Base-by-base conservation (phyloP, 2,329 filamentous ascomycete species). In the Parastagonospora nodorum region DNA sequence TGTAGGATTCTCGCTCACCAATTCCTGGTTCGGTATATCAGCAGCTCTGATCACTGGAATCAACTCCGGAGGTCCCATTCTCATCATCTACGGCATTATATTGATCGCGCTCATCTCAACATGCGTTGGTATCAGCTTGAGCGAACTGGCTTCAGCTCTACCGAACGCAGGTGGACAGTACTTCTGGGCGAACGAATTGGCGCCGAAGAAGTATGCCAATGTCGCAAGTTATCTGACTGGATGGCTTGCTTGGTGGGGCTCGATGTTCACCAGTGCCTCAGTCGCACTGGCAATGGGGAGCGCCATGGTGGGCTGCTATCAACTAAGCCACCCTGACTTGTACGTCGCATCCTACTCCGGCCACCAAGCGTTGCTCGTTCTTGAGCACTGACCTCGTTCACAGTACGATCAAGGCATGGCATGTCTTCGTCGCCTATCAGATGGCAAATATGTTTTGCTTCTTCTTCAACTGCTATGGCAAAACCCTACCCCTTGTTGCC, bases 211-310 rank as follows among this genome's bases (percentile, higher is more conserved):
- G 49, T 80, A 73, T 50, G 73, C 76, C 2, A 76, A 76, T 27
- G 73, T 80, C 46, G 71, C 74, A 5, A 77, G 75, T 10, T 82
- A 80, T 48, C 45, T 78, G 42, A 80, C 77, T 1, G 79, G 78
- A 1, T 82, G 77, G 74, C 75, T 82, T 50, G 79, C 79, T 2
- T 83, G 80, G 75, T 78, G 79, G n/a, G 81, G 80, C 12, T 74
- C 76, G 16, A 77, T 84, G 46, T 83, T 83, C 54, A 82, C 80
- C 7, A 78, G 73, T 57, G 80, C 82, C 14, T 80, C 78, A 66
- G 78, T 82, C 14, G 77, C 79, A 3, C 61, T 83, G 40, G 77
- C 77, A 41, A 67, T 82, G 44, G 80, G 75, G 4, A 74, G 74
- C 57, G 80, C 76, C 2, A 57, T 76, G 33, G 76, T 82, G 37